Percentiles rank a stretch among this genome's conserved stretches.
Conservation (phyloP, 164 flowering plant species). For the Aristolochia fimbriata region DNA sequence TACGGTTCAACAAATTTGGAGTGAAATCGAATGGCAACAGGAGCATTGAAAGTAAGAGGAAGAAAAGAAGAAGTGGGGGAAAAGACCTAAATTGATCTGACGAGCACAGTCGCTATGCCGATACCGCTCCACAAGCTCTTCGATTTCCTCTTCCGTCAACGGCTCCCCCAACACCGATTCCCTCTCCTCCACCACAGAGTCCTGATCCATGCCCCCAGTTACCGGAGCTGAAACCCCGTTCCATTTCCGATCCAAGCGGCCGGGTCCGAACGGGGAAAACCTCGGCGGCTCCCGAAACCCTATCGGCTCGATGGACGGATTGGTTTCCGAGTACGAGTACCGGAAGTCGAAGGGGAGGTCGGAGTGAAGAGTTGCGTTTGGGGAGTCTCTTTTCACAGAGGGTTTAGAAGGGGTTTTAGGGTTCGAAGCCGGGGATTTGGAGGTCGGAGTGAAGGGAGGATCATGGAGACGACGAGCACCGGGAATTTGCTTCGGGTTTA, state of each 20-base stretch:
- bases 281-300: slow-evolving; percentile 70
- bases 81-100: slow-evolving; percentile 75
- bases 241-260: slow-evolving; percentile 76
- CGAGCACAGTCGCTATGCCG: slow-evolving; percentile 70
- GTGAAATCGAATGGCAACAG: neutral
- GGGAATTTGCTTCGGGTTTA: slow-evolving; percentile 1
- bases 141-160: slow-evolving; percentile 56
- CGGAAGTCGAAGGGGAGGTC: slow-evolving; percentile 79
- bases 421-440: slow-evolving; percentile 20
- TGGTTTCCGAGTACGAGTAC: slow-evolving; percentile 71
- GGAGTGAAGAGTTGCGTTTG: slow-evolving; percentile 24
- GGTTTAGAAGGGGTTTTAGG: slow-evolving; percentile 4
- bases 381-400: slow-evolving; percentile 6
- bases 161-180: slow-evolving; percentile 59
- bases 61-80: neutral
- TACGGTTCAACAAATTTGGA: neutral
- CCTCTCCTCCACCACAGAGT: slow-evolving; percentile 26
- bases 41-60: neutral
- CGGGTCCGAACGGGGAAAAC: slow-evolving; percentile 91
- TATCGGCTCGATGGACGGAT: slow-evolving; percentile 51
- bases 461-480: slow-evolving; percentile 30
- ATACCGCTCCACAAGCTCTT: slow-evolving; percentile 67
- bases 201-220: slow-evolving; percentile 12
- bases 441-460: slow-evolving; percentile 49
- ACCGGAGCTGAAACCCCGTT: slow-evolving; percentile 65